Percentiles rank a stretch among this genome's conserved stretches.
Conservation (phyloP, 306 rosid genomes). For the Vigna reflexopilosa region DNA sequence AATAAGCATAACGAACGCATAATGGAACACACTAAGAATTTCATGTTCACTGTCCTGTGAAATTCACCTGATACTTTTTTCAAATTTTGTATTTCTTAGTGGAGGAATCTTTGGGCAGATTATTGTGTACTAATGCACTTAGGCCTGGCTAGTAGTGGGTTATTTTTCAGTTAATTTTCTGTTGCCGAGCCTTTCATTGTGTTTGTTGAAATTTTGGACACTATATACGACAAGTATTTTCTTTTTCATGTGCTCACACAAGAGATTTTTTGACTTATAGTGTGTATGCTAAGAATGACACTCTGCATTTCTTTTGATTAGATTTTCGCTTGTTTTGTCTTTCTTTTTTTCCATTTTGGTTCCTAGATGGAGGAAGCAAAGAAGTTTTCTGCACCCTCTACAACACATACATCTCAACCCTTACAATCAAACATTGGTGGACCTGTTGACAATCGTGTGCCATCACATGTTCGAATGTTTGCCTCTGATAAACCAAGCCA, state of each 20-base stretch:
- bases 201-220: conserved; percentile 21
- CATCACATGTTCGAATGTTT: conserved; percentile 57
- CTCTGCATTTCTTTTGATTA: conserved; percentile 8
- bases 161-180: conserved; percentile 18
- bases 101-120: background rate
- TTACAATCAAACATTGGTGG: conserved; percentile 58
- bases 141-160: background rate
- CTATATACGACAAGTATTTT: background rate
- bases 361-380: conserved; percentile 91
- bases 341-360: conserved; percentile 17
- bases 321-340: conserved; percentile 15
- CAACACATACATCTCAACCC: conserved; percentile 69
- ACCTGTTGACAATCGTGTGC: conserved; percentile 65
- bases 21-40: background rate
- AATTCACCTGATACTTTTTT: conserved; percentile 2
- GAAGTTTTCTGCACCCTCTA: conserved; percentile 68
- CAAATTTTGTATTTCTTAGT: conserved; percentile 8
- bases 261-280: conserved; percentile 11
- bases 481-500: conserved; percentile 65
- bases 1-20: background rate
- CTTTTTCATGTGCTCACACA: too few relatives aligned
- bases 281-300: background rate
- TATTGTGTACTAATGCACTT: conserved; percentile 1
- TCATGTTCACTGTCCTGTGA: background rate
- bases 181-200: background rate